Evolutionary conservation across 2,329 filamentous ascomycete species (phyloP), one percentile per base, ranked within the genome.

Genomic region (Xylariaceae sp.): DNA sequence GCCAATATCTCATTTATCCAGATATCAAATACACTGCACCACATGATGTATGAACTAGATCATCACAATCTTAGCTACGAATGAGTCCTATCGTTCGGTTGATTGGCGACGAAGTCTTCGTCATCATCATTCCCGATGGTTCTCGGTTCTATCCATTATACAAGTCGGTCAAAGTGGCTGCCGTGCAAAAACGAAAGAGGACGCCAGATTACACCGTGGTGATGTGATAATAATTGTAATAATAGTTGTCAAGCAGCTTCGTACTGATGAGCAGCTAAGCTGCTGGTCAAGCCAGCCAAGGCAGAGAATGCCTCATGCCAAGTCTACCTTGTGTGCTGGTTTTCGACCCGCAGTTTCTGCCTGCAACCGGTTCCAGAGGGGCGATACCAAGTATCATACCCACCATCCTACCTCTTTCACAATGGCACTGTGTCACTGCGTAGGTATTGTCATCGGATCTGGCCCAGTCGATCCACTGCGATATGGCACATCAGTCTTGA

Each of bases 1-100:
- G 43, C 40, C 41, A 55, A 21, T 6, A 17, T 47, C 37, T 50
- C 28, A 58, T 61, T 61, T 61, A 61, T 59, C 56, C 58, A 61
- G 40, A 61, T 61, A 58, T 58, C 45, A 51, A 58, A 39, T 54
- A 58, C 49, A 41, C 49, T 29, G 26, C 54, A 34, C 43, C 50
- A 36, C 49, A 37, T 60, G 53, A 47, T 31, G 24, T 40, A 28
- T 17, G 21, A 24, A 53, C 50, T 21, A 47, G 58, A 55, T 52
- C 56, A 52, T 58, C 47, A 23, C 41, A 46, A 40, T 51, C 40
- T 58, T 50, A 50, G 31, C 50, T 55, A 45, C 54, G 49, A 55
- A 48, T 28, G 33, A 26, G 33, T 29, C 24, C 39, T 46, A 28
- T 51, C 51, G 45, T 51, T 58, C 51, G 29, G 28, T 50, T 45